Base-by-base conservation (phyloP, 176 grass and related monocot genomes). In the Aegilops longissima region DNA sequence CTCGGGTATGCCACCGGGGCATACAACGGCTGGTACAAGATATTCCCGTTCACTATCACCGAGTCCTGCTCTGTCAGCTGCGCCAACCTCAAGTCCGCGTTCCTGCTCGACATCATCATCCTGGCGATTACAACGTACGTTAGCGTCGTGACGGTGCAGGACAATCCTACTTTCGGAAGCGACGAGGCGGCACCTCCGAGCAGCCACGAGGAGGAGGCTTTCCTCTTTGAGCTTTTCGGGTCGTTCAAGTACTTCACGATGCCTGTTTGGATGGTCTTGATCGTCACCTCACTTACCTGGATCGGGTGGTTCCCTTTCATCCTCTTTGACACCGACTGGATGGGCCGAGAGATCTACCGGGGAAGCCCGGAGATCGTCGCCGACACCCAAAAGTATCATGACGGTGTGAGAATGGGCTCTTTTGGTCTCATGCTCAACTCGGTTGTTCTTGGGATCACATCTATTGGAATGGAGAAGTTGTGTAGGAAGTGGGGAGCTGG, bases 291-390 rank as follows among this genome's bases (percentile, higher is more conserved):
- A n/a, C 85, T 99, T 66, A 99, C 94, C 8, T 99, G 97, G 97
- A 82, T 96, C 8, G 97, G 92, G 24, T 99, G 94, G 92, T 96
- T 94, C 78, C 97, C 97, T 23, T 99, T 99, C 70, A 91, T 92
- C 74, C 89, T 99, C 70, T 99, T 99, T 69, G 89, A 99, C 52
- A 99, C 92, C 30, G 97, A 99, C 90, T 99, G 94, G 94, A 94
- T 99, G 93, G 97, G 97, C 16, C 88, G 92, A 29, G 94, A 99
- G 78, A 96, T 99, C 64, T 99, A 94, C 42, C 83, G 88, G 35
- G 92, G 97, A 66, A 89, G 92, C 73, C 93, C 93, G 61, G 87
- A 89, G 12, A 76, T 84, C 80, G 92, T 94, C 35, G 81, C 58
- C 47, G 77, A 85, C 61, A 87, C 52, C 21, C 87, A 91, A 66